Evolutionary conservation across 805 yeast species (phyloP), one percentile per base, ranked within the genome.

Genomic region (Pichia kluyveri): DNA sequence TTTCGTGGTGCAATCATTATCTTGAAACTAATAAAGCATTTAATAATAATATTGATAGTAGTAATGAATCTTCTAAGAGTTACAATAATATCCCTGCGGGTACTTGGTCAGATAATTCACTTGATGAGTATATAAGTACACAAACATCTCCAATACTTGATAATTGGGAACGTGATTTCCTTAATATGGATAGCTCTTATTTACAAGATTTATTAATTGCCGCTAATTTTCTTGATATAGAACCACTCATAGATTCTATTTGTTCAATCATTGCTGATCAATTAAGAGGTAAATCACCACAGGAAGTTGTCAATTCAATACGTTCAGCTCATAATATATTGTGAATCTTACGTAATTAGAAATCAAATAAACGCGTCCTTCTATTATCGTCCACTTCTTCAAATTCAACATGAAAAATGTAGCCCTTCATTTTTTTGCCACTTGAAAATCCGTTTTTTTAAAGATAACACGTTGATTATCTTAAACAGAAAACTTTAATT

Each of bases 121-220:
- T 75, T 12, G 87, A 82, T 50, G 80, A 75, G 28, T 82, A 79
- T 49, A 81, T 78, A 36, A 76, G 79, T 48, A 83, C 78, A 47
- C 80, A 87, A 58, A 38, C 44, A 9, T 51, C 48, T 10, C 26
- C 37, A 14, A 7, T 34, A 8, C 8, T 41, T 2, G 88, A 82
- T 52, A 85, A 84, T 44, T 89, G 97, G 97, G 96, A 90, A 67
- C 83, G 84, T 62, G 84, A 84, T 62, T 90, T 88, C 63, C 72
- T 90, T 57, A 82, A 84, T 61, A 95, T 89, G 32, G 96, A 89
- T 67, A 95, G 83, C 56, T 86, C 82, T 54, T 79, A 82, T 82
- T 68, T 83, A 51, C 80, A 81, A 55, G 84, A 79, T 55, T 80
- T 83, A 56, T 80, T 83, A 47, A 67, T 79, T 50, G 88, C 89